Evolutionary conservation across 306 rosid species (phyloP).

Genomic region (Ammopiptanthus mongolicus): DNA sequence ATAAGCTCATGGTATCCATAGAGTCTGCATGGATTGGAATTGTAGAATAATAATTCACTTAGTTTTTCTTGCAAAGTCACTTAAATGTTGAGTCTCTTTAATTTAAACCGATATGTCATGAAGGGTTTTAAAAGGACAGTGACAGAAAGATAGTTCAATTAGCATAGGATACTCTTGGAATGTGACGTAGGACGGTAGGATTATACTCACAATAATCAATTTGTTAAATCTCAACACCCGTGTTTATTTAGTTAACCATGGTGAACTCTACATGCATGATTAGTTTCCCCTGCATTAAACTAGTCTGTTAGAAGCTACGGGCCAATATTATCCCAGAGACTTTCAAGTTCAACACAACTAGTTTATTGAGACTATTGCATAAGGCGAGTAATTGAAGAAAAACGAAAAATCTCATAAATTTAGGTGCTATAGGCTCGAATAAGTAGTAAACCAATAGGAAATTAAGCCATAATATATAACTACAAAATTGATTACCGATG

Average conservation of each 20-base stretch:
- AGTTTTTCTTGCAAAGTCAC: neutral
- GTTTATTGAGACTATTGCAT: neutral
- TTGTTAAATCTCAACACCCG: neutral
- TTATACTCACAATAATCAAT: neutral
- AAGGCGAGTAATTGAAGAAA: too few species aligned
- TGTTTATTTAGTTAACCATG: neutral
- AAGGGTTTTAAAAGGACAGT: constrained; percentile 5
- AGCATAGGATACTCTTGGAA: constrained; percentile 27
- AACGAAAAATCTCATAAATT: too few species aligned
- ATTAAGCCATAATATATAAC: neutral
- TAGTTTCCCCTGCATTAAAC: neutral
- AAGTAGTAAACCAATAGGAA: neutral
- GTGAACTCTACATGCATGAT: neutral
- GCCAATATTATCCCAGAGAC: neutral
- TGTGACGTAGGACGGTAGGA: neutral
- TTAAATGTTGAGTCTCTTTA: constrained; percentile 4
- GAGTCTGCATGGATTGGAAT: constrained; percentile 16
- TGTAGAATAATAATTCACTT: neutral
- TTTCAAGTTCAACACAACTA: neutral
- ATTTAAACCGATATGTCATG: neutral
- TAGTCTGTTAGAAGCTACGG: neutral
- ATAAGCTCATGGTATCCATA: constrained; percentile 14
- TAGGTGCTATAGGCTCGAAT: too few species aligned
- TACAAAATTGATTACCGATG: neutral
- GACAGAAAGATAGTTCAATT: constrained; percentile 18